Base-by-base conservation (phyloP, 225 moss, liverwort and hornwort genomes). In the Straminergon stramineum region DNA sequence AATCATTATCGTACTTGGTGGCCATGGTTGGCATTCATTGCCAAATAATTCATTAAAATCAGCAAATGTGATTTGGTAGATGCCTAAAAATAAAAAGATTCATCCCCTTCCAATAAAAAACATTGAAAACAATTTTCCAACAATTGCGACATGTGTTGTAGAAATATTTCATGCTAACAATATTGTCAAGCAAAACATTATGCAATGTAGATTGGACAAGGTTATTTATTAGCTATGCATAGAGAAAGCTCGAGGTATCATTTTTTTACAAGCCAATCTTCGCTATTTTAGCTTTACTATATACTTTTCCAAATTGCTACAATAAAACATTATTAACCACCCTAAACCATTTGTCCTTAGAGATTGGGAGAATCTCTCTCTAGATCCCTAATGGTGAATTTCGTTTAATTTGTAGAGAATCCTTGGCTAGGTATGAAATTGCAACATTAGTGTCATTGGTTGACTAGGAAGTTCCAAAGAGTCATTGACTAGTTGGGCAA, bases 21-120 rank as follows among this genome's bases (percentile, higher is more conserved):
- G 7, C 0, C 0, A 19, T 0, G 2, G 0, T 32, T 8, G 2
- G 1, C 5, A 52, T 75, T 11, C 4, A 0, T 7, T 30, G 2
- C 7, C 11, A 48, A 17, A 48, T 48, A 11, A 7, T 48, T 4
- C 18, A 11, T 19, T 4, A 51, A 51, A 10, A 6, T 45, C 17
- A 1, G 1, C 3, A 73, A 73, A 73, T 27, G 1, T 27, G 16
- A 73, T 71, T 26, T 20, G 2, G 0, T 1, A 9, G 0, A 31
- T 48, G 51, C 4, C 7, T 11, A 1, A 19, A 19, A 75, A 19
- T 7, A 7, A 17, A 13, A 34, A 32, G 32, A 21, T 34, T 76
- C 1, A 1, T 31, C 20, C 34, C 5, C 0, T 13, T 0, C 5
- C 3, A 12, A 51, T 20, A 6, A 19, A 19, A 11, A 51, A 51